Percentiles rank a stretch among this genome's conserved stretches.
These are phyloP conservation scores for Eimeria necatrix DNA, from an alignment of 169 alveolate genomes.

Conservation along the genomic window DNA sequence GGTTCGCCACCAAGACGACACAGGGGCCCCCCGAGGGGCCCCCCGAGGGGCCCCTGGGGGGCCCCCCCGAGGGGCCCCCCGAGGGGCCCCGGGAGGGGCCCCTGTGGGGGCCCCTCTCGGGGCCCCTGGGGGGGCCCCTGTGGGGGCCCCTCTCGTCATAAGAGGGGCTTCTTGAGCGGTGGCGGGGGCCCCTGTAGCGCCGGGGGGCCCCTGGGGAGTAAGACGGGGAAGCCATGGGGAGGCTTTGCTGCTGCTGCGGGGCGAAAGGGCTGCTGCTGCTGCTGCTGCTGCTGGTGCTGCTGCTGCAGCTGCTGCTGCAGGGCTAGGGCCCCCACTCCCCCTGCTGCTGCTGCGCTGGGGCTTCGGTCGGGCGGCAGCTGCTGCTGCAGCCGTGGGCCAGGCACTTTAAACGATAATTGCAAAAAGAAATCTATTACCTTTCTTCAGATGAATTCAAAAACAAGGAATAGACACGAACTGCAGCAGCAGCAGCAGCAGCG, in stretches of 20 bases:
- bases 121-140: too few species aligned
- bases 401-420: not conserved
- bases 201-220: not conserved
- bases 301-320: conserved; percentile 20
- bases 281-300: conserved; percentile 25
- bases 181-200: too few species aligned
- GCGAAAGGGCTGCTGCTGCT: not conserved
- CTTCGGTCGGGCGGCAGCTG: too few species aligned
- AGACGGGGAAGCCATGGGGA: not conserved
- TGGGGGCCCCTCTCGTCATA: not conserved
- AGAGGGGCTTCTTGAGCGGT: not conserved
- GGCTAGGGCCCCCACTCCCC: not conserved
- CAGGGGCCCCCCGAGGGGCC: too few species aligned
- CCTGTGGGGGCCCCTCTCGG: too few species aligned
- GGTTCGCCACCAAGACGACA: not conserved
- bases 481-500: conserved; percentile 39
- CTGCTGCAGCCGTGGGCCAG: not conserved
- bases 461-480: not conserved
- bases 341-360: not conserved
- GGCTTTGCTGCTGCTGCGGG: conserved; percentile 2
- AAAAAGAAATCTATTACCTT: not conserved
- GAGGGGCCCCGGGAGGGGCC: too few species aligned
- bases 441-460: not conserved
- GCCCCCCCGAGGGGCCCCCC: too few species aligned
- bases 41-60: too few species aligned